phyloP scores from a whole-genome alignment of 345 rosid genomes.

The Acer negundo region DNA sequence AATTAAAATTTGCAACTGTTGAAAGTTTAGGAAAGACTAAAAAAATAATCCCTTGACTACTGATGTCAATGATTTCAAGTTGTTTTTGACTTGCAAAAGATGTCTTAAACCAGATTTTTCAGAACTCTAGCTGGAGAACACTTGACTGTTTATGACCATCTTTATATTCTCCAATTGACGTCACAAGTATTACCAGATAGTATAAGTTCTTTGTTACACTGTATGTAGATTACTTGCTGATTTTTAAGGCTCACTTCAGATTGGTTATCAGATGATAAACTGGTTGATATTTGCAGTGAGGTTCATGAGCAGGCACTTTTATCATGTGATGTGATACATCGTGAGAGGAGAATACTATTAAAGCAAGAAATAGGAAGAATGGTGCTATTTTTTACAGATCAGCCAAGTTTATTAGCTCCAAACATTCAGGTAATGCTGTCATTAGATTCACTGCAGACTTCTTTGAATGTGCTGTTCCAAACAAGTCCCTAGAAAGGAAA shows the following conservation, averaged over 20 bases:
- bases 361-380: constrained; percentile 99
- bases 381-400: constrained; percentile 97
- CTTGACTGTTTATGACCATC: background rate
- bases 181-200: background rate
- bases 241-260: constrained; percentile 7
- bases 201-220: background rate
- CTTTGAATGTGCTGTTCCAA: constrained; percentile 6
- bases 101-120: background rate
- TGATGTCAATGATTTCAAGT: background rate
- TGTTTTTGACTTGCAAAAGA: background rate
- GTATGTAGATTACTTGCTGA: background rate
- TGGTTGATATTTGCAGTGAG: constrained; percentile 64
- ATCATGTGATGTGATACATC: constrained; percentile 79
- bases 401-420: constrained; percentile 98
- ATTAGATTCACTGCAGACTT: constrained; percentile 1
- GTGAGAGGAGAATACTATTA: constrained; percentile 87
- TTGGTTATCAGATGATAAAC: constrained; percentile 22
- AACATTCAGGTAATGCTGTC: constrained; percentile 75
- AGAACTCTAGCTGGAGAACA: background rate
- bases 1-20: background rate
- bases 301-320: constrained; percentile 92
- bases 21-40: constrained; percentile 4
- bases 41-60: background rate
- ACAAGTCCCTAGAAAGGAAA: background rate
- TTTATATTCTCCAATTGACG: background rate